Evolutionary conservation across 169 alveolate genomes (phyloP), one percentile per base, ranked within the genome.

Genomic region (Cryptosporidium canis): DNA sequence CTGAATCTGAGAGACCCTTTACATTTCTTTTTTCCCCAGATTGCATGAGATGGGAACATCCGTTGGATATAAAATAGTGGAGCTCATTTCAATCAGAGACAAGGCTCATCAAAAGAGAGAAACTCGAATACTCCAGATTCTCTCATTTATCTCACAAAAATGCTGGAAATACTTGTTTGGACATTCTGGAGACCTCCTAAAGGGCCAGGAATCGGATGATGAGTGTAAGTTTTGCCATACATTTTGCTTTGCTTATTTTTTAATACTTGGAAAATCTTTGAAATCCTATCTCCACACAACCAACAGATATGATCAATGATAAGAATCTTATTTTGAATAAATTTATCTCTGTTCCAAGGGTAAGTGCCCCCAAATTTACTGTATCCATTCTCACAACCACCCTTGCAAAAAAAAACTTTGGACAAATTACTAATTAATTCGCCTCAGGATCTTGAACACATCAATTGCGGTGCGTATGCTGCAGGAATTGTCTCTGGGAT

Each of bases 401-500:
- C 18, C 5, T 31, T 35, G 18, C 11, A 9, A 33, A n/a, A 16
- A 43, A 8, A 44, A 12, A 12, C 4, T 27, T 70, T 37, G 29
- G 11, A 70, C 29, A 27, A 63, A 31, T 35, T 18, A 31, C 8
- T 44, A 45, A 24, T 27, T 72, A 18, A 56, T 16, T 16, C 1
- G 9, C 24, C 4, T 56, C 16, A 92, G 87, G 95, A 93, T 83
- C 91, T 90, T 77, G 92, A 91, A 53, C 92, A 91, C 90, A 91
- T 93, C 31, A 92, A 91, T 66, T 93, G 95, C 58, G 96, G 95
- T 55, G 93, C 96, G 7, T 93, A 83, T 83, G 96, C 96, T 7
- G 96, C 96, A 35, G 96, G 96, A 5, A 93, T 93, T 0, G 93
- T 93, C 29, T 94, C 92, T 44, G 96, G 96, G 18, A 85, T 93